phyloP scores from a whole-genome alignment of 2,329 filamentous ascomycete genomes.

The Nemania sp. region DNA sequence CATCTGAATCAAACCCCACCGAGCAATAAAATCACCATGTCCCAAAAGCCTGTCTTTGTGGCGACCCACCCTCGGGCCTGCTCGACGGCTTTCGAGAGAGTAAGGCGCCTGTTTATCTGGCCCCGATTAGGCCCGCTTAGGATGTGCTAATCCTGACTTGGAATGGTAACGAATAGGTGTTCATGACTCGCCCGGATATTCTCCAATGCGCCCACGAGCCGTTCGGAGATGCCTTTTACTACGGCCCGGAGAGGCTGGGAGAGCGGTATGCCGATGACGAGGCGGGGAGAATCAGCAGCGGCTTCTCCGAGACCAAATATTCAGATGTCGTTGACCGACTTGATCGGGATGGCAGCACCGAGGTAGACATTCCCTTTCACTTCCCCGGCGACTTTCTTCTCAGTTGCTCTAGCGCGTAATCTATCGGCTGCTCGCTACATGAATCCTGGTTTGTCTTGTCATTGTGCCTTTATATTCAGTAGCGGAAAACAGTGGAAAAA shows the following conservation, averaged over 20 bases:
- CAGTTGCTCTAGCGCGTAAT: not conserved
- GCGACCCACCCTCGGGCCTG: conserved; percentile 93
- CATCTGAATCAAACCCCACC: conserved; percentile 21
- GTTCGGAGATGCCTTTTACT: conserved; percentile 97
- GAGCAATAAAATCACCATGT: conserved; percentile 56
- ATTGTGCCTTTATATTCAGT: not conserved
- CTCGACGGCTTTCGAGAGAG: conserved; percentile 95
- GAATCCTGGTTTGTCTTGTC: not conserved
- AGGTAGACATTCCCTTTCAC: conserved; percentile 60
- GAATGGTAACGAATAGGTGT: conserved; percentile 64
- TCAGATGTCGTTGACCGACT: conserved; percentile 78
- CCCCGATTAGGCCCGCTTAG: conserved; percentile 14
- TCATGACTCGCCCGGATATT: conserved; percentile 88
- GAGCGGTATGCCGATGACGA: conserved; percentile 75
- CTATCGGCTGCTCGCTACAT: not conserved
- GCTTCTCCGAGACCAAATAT: conserved; percentile 73
- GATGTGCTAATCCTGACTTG: conserved; percentile 13
- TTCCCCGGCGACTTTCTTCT: not conserved
- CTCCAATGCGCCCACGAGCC: conserved; percentile 91
- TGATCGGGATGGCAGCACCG: conserved; percentile 65
- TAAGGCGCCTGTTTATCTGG: conserved; percentile 48
- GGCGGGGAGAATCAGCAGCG: conserved; percentile 59
- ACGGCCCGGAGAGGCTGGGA: conserved; percentile 85
- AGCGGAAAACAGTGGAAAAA: not conserved
- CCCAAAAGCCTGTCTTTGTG: conserved; percentile 83